Evolutionary conservation across 2,329 filamentous ascomycete genomes (phyloP), one percentile per base, ranked within the genome.

Genomic region (Trichoderma lentiforme): DNA sequence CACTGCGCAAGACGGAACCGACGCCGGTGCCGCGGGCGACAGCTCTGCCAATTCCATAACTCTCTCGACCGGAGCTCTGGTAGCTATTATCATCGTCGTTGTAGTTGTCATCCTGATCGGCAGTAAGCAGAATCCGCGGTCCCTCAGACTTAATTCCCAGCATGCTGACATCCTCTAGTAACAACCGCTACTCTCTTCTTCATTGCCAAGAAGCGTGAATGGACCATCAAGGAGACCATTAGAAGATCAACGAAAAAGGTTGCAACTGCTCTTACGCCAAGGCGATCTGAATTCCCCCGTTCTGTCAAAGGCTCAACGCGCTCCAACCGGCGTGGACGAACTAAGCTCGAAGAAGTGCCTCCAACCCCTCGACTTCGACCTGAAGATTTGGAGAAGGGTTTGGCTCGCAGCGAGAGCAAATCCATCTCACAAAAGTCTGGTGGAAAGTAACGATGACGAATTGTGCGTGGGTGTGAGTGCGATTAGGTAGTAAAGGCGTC

Each of bases 191-290:
- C 89, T 3, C 88, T 96, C 32, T 97, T 92, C 83, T 93, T 91
- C 80, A 80, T 95, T 47, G 92, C 93, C 70, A 96, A 96, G 85
- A 94, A 93, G 83, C 89, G 91, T 61, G 92, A 95, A 81, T 96
- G 93, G 93, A 92, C 90, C 75, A 85, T 96, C 75, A 89, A 90
- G 72, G 89, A 93, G 78, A 92, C 86, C 34, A 85, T 97, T 71
- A 88, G 91, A 70, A 89, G 88, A 74, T 94, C 92, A 1, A 89
- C 89, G 36, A 86, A 85, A 73, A 89, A 85, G 77, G 88, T 91
- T 32, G 88, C 87, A 57, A 87, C 85, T 4, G 89, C 86, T 6
- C 83, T 91, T 70, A 91, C 89, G n/a, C 89, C 89, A 6, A 83
- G 89, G 62, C 84, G 89, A 71, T 81, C 85, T 71, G 88, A 90